Evolutionary conservation across 2,329 filamentous ascomycete genomes (phyloP).

Genomic region (Aaosphaeria arxii): DNA sequence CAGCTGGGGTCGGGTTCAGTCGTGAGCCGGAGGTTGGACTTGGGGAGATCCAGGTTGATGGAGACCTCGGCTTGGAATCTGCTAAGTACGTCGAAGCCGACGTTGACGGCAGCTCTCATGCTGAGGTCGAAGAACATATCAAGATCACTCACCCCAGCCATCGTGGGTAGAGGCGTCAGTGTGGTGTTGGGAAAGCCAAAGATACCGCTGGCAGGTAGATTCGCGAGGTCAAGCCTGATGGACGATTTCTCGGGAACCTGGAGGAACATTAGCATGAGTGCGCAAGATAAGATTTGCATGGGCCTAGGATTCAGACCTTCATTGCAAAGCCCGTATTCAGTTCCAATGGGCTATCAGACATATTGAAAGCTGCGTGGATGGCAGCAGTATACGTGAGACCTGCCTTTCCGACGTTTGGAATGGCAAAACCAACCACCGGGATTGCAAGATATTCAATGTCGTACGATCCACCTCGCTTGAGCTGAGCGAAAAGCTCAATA

Average conservation of each 20-base stretch:
- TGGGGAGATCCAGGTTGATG: no score
- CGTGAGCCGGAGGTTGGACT: no score
- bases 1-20: no score
- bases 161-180: neutral
- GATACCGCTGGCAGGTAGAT: neutral
- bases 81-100: no score
- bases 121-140: no score
- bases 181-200: neutral
- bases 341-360: constrained; percentile 23
- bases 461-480: constrained; percentile 18
- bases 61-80: no score
- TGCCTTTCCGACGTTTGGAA: constrained; percentile 35
- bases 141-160: neutral
- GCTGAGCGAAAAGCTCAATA: constrained; percentile 32
- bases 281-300: neutral
- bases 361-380: constrained; percentile 23
- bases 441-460: constrained; percentile 19
- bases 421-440: constrained; percentile 28
- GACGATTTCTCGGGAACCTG: neutral
- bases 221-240: neutral
- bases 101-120: no score
- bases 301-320: no score
- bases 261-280: neutral
- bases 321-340: constrained; percentile 24
- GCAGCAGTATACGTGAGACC: constrained; percentile 31